Base-by-base conservation (phyloP, 129 eudicot genomes). In the Pseudognaphalium luteoalbum region DNA sequence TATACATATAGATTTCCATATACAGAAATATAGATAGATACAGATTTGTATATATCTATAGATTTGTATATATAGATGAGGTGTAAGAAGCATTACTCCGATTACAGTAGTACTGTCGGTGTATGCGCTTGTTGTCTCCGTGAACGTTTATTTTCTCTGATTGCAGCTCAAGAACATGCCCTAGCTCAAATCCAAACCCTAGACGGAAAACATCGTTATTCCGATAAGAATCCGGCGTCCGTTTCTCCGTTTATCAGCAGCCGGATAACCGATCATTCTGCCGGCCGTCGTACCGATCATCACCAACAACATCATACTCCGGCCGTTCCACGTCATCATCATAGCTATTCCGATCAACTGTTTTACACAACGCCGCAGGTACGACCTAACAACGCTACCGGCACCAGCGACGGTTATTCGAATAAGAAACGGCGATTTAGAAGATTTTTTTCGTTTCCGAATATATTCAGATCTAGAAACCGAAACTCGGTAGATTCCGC, bases 71-170 rank as follows among this genome's bases (percentile, higher is more conserved):
- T 50, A 69, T 79, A 79, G 59, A 91, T 88, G 93, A 91, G 88
- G 94, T 91, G 97, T 66, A 85, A 79, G 81, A 88, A 86, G 70
- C 97, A 91, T 76, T 71, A 76, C 54, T 50, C 84, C 80, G 97
- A 91, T 82, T 79, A 74, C 58, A 91, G 88, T 29, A 85, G 96
- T 79, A 22, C 57, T 62, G 81, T 81, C 74, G 97, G 97, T 66
- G 95, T 91, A 19, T 91, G 97, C 80, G 90, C 92, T 30, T 76
- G 88, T 41, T 91, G 97, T 79, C 92, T 91, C 75, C 87, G 88
- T 0, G 87, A 91, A 62, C 92, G 95, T 9, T 80, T 91, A 17
- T 22, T 73, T 10, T 66, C 75, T 29, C 37, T 88, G 9, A 75
- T 89, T 71, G 86, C 84, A 6, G 88, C 85, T 4, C 90, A 91